Evolutionary conservation across 1,139 yeast species (phyloP), one percentile per base, ranked within the genome.

Genomic region (Yarrowia galli): DNA sequence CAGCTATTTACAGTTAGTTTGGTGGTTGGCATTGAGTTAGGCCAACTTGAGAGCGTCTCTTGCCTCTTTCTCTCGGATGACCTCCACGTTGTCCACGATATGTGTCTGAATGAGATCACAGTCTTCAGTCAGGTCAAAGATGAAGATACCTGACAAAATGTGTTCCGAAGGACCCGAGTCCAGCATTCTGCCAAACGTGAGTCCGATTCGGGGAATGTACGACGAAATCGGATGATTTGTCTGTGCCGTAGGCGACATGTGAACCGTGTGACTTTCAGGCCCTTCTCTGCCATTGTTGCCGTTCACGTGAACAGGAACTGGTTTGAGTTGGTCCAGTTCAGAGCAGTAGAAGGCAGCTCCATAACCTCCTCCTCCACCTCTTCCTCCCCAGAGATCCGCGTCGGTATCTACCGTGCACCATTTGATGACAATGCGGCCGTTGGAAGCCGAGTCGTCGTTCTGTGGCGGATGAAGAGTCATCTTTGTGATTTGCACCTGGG

Each of bases 111-210:
- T 65, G 18, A 54, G 56, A 16, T 49, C 56, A 38, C 68, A 65
- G 23, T 65, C 42, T 6, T 46, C 54, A 12, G 46, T 58, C 13
- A 65, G 56, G 20, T 65, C 68, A 35, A 65, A 65, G 16, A 56
- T 56, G 54, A 65, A 65, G 25, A 56, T 56, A 4, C 68, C 68
- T 20, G 68, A 65, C 16, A 65, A n/a, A 43, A 58, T 58, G 64
- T 58, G 49, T 5, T 58, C 64, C 0, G 64, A 58, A 0, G 64
- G 64, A 1, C 51, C 64, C 4, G 64, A 22, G 15, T 58, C 64
- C 20, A 58, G 40, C 16, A 58, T 9, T 12, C 35, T 28, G 13
- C 64, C 64, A 3, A 42, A 58, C 20, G 64, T 4, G 20, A 58
- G 36, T 9, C 64, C 64, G 9, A 58, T 43, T 40, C 64, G 35